These are phyloP conservation scores for Starmera dryadoides DNA, from an alignment of 805 yeast species.

Conservation along the genomic window DNA sequence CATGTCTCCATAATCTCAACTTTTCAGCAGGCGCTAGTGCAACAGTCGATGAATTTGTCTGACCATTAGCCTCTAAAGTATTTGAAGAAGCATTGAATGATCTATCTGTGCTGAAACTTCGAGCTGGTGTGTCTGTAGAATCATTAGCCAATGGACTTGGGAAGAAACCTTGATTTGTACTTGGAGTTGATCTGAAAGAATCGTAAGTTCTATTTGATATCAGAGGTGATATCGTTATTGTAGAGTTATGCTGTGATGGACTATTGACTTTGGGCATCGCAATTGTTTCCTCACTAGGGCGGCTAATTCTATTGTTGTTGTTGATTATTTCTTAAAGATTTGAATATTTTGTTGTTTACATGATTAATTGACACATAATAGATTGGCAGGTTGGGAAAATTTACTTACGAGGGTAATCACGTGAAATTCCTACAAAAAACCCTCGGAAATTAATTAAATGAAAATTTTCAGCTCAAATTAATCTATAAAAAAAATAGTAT, in stretches of 20 bases:
- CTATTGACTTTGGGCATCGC: conserved; percentile 9
- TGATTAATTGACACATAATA: too few relatives aligned
- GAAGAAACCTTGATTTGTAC: conserved; percentile 30
- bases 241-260: conserved; percentile 63
- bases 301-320: too few relatives aligned
- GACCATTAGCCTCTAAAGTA: background rate
- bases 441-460: too few relatives aligned
- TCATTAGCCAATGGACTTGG: conserved; percentile 27
- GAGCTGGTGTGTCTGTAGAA: conserved; percentile 37
- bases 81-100: background rate
- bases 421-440: too few relatives aligned
- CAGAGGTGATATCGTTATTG: conserved; percentile 66
- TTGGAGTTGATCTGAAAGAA: conserved; percentile 40
- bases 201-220: conserved; percentile 29
- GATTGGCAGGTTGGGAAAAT: too few relatives aligned
- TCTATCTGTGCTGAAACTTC: too few relatives aligned
- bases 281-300: too few relatives aligned
- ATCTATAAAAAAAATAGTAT: too few relatives aligned
- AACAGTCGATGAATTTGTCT: background rate
- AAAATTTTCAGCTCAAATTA: too few relatives aligned
- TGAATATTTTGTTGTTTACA: too few relatives aligned
- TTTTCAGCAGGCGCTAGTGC: conserved; percentile 68
- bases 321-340: too few relatives aligned
- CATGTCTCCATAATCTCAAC: conserved; percentile 86
- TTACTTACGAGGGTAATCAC: too few relatives aligned